phyloP scores from a whole-genome alignment of 768 basidiomycete genomes.

The Xerocomellus amylosporus region DNA sequence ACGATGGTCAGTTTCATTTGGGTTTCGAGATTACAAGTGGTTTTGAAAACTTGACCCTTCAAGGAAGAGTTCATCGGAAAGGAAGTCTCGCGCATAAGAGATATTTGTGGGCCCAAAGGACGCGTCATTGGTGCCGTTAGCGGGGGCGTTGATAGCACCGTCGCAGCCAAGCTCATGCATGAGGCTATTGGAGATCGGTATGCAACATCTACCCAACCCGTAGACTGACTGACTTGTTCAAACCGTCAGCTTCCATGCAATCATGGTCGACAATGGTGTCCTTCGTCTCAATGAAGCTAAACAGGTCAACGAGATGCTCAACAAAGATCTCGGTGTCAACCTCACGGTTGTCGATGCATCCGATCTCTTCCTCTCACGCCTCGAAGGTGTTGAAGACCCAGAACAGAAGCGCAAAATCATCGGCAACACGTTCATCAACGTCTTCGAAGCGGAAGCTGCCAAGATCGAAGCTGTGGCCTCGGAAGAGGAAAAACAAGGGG shows the following conservation, averaged over 20 bases:
- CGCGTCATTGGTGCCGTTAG: conserved; percentile 98
- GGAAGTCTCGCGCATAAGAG: conserved; percentile 89
- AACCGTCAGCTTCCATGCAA: conserved; percentile 83
- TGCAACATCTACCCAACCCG: conserved; percentile 12
- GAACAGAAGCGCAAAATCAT: conserved; percentile 98
- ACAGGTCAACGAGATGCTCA: conserved; percentile 93
- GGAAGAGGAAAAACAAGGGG: conserved; percentile 65
- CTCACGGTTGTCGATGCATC: conserved; percentile 96
- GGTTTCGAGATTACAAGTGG: conserved; percentile 4
- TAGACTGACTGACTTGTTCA: not conserved
- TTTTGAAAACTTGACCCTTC: not conserved
- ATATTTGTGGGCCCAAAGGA: conserved; percentile 91
- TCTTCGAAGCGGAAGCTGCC: conserved; percentile 92
- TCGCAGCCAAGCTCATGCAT: conserved; percentile 99
- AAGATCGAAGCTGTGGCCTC: conserved; percentile 84
- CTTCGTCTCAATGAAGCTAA: conserved; percentile 86
- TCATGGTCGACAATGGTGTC: conserved; percentile 99
- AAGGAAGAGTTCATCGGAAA: conserved; percentile 98
- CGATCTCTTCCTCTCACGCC: conserved; percentile 81
- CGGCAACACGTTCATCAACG: conserved; percentile 97
- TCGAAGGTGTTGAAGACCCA: conserved; percentile 93
- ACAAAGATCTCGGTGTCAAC: conserved; percentile 91
- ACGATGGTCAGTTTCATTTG: conserved; percentile 70
- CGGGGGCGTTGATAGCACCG: conserved; percentile 96
- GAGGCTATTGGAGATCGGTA: conserved; percentile 98